Evolutionary conservation across 1,284 basidiomycete genomes (phyloP).

Genomic region (Tetrapyrgos nigripes): DNA sequence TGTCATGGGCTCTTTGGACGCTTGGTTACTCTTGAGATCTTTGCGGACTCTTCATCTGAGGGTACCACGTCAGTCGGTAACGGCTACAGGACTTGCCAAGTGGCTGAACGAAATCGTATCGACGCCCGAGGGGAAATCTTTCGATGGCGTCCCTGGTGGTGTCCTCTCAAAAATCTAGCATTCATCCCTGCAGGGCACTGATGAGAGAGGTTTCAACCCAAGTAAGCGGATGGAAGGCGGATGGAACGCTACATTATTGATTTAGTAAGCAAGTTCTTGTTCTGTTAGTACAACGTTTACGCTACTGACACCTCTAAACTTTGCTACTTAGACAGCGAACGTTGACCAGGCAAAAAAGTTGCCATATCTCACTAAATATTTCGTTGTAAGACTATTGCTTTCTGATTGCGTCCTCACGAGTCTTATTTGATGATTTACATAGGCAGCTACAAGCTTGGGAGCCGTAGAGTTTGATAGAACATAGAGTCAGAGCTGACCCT

Average conservation of each 20-base stretch:
- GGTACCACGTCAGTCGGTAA: constrained; percentile 77
- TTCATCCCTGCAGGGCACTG: constrained; percentile 76
- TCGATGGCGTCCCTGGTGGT: constrained; percentile 69
- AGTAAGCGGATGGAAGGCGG: constrained; percentile 83
- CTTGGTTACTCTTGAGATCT: constrained; percentile 88
- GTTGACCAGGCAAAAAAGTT: constrained; percentile 60
- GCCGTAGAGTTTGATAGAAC: constrained; percentile 93
- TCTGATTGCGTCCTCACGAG: background rate
- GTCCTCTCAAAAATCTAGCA: constrained; percentile 78
- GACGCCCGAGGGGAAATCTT: constrained; percentile 50
- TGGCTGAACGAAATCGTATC: constrained; percentile 71
- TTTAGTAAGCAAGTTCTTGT: constrained; percentile 58
- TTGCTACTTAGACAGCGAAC: constrained; percentile 50
- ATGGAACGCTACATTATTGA: constrained; percentile 81
- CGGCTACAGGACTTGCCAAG: constrained; percentile 73
- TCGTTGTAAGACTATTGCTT: constrained; percentile 65
- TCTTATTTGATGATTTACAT: constrained; percentile 2
- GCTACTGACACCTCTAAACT: constrained; percentile 9
- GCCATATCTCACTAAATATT: constrained; percentile 70
- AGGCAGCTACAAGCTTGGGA: constrained; percentile 91
- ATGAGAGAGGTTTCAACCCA: constrained; percentile 74
- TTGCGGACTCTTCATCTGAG: constrained; percentile 88
- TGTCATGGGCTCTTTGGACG: constrained; percentile 81
- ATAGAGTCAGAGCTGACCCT: constrained; percentile 71
- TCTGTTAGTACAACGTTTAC: too few relatives aligned